Conservation (phyloP, 176 grass and related monocot genomes). For the Oryza glaberrima region DNA sequence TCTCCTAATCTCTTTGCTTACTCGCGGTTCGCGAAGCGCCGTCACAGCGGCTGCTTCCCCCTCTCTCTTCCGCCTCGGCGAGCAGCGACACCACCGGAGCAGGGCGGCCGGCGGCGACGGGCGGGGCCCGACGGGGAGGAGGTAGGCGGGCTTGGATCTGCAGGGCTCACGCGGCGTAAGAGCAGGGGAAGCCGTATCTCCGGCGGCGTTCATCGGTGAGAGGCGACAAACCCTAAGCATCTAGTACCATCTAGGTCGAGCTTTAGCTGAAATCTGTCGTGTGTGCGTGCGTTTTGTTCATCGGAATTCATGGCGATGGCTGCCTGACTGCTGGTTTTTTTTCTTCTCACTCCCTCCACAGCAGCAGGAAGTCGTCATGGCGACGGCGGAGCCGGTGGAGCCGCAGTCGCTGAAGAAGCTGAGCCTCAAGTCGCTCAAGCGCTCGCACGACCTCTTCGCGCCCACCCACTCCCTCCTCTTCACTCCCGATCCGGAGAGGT, state of each 20-base stretch:
- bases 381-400: conserved; percentile 46
- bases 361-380: not conserved
- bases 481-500: conserved; percentile 67
- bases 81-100: not conserved
- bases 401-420: conserved; percentile 93
- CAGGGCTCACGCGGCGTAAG: not conserved
- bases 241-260: not conserved
- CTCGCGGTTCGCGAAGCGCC: not conserved
- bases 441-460: conserved; percentile 79
- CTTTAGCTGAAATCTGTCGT: not conserved
- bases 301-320: not conserved
- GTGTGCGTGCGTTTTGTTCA: not conserved
- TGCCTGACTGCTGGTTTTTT: not conserved
- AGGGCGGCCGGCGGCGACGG: not conserved
- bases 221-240: not conserved
- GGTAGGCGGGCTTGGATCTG: not conserved
- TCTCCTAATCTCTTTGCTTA: not conserved
- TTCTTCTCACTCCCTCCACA: not conserved
- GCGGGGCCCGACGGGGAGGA: not conserved
- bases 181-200: not conserved
- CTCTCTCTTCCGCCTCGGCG: not conserved
- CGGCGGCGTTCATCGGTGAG: not conserved
- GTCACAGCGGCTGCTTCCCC: not conserved
- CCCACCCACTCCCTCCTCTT: conserved; percentile 57
- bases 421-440: conserved; percentile 79